These are phyloP conservation scores for Nicotiana benthamiana DNA, from an alignment of 257 asterid species.

Conservation along the genomic window DNA sequence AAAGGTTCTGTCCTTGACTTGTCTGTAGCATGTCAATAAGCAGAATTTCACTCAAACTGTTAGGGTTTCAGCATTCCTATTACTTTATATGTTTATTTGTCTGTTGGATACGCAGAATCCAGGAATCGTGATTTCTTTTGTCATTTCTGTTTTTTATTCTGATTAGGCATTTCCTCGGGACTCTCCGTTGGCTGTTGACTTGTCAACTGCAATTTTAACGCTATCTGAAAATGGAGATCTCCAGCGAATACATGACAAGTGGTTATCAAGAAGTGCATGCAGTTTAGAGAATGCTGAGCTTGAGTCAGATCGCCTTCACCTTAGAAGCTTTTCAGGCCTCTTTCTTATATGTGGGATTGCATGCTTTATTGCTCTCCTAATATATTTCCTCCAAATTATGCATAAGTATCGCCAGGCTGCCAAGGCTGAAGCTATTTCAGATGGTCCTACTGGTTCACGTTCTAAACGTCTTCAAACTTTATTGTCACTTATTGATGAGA, in stretches of 20 bases:
- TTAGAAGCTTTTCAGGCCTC: constrained; percentile 45
- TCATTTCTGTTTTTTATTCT: constrained; percentile 3
- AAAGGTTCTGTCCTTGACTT: background rate
- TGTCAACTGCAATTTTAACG: constrained; percentile 50
- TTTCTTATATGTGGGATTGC: constrained; percentile 47
- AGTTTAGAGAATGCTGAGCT: constrained; percentile 20
- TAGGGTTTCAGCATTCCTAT: background rate
- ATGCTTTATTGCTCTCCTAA: constrained; percentile 52
- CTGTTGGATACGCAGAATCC: background rate
- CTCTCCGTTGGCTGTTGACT: constrained; percentile 52
- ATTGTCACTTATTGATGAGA: constrained; percentile 60
- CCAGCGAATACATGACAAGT: constrained; percentile 89
- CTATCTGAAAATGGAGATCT: constrained; percentile 95
- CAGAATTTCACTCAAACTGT: background rate
- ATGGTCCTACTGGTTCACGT: constrained; percentile 27
- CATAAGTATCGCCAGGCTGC: constrained; percentile 33
- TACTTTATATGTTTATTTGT: background rate
- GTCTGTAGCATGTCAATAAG: background rate
- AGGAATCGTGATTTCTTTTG: background rate
- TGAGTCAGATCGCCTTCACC: constrained; percentile 41
- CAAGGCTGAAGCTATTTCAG: constrained; percentile 11
- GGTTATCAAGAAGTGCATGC: constrained; percentile 47
- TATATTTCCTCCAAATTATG: constrained; percentile 46
- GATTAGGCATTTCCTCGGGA: constrained; percentile 55
- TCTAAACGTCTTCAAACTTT: constrained; percentile 50